Base-by-base conservation (phyloP, 345 rosid genomes). In the Sonneratia caseolaris region DNA sequence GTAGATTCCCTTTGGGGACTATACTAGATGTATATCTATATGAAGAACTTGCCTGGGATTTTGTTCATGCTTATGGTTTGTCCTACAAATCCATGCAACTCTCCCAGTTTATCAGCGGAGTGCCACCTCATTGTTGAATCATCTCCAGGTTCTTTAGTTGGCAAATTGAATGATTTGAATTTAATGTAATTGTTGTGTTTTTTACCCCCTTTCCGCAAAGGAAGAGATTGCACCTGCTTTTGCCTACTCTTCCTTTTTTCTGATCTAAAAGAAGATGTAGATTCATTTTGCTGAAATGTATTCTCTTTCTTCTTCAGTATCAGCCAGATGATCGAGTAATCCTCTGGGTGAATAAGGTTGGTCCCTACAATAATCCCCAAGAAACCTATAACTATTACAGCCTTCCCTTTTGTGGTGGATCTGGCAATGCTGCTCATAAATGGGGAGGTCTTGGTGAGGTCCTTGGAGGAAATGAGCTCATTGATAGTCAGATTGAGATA, bases 391-490 rank as follows among this genome's bases (percentile, higher is more conserved):
- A 96, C 84, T 96, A 96, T 73, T 88, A 90, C 89, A 88, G 94
- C 83, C 98, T 96, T 81, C 99, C 99, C 32, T 96, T 92, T 84
- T 96, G 99, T 71, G 89, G 78, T 66, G 85, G 83, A 51, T 73
- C 92, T 79, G 82, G 42, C 27, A 84, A 80, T 79, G 77, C 85
- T 57, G 86, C 86, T 67, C 99, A 96, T 83, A 96, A 96, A 80
- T 96, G 98, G 99, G 99, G 96, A 80, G 99, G 98, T 64, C 98
- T 96, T 80, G 99, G 98, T 71, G 99, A 96, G 83, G 99, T 92
- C 80, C 89, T 96, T 21, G 99, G 99, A 82, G 99, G 99, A 75
- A 96, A 96, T 80, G 99, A 96, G 79, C 98, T 96, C 73, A 92
- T 96, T 73, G 99, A 92, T 79, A 92, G 99, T 82, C 84, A 85